Evolutionary conservation across 352 stramenopile species (phyloP), one percentile per base, ranked within the genome.

Genomic region (Globisporangium uncinulatum): DNA sequence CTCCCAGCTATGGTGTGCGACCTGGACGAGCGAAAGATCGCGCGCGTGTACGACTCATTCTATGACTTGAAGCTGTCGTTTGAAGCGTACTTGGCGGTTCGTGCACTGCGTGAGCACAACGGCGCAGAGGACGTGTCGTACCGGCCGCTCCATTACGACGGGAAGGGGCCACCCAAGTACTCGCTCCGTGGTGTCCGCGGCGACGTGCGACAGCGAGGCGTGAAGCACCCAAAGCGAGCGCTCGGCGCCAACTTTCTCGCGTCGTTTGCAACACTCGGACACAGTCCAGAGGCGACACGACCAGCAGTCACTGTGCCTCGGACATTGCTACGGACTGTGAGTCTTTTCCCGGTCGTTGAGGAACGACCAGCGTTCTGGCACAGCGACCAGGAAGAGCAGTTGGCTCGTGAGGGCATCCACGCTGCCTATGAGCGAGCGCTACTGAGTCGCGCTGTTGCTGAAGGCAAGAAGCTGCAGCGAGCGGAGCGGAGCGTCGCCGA

Each of bases 1-100:
- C 47, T 82, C 34, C 66, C 87, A 45, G 83, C 74, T 39, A 96
- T 97, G 87, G 53, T 79, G 17, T 97, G 88, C 54, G 75, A 76
- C 32, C 43, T 79, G 3, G 67, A 74, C 13, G 48, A 58, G 19
- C 51, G 10, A 4, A 71, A 71, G 43, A n/a, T 74, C 29, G 67
- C 71, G 1, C 61, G 65, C 11, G 62, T 79, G n/a, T 76, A 73
- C 57, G 66, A 76, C 47, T 55, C 66, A 32, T 63, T 47, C 5
- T 51, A 62, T 52, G 50, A 49, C 13, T 7, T 74, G 36, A 76
- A 76, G 60, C 51, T 77, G 42, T 70, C 57, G 6, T 59, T 72
- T 20, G 63, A 74, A 51, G 66, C 59, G 11, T 69, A 72, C 48
- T 57, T 72, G 61, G 53, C 65, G 11, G 52, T 72, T 20, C 53